Evolutionary conservation across 169 alveolate genomes (phyloP).

Genomic region (Hammondia hammondi): DNA sequence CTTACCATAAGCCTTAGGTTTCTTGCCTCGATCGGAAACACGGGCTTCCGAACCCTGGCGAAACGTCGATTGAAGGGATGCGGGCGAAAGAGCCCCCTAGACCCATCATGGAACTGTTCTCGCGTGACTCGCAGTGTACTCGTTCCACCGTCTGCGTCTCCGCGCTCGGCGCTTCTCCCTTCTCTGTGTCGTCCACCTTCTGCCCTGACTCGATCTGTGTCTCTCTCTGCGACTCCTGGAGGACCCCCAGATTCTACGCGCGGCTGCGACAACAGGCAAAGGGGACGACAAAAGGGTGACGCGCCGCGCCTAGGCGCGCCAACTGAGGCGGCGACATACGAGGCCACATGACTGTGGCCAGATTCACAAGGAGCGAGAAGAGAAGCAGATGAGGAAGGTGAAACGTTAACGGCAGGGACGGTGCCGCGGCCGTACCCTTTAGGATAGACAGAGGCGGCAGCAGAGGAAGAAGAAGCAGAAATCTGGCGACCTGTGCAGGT

Average conservation of each 20-base stretch:
- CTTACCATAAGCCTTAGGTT: conserved; percentile 78
- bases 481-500: too few species aligned
- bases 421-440: too few species aligned
- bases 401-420: too few species aligned
- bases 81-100: conserved; percentile 67
- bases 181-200: not conserved
- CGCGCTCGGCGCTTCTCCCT: too few species aligned
- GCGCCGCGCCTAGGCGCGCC: not conserved
- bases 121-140: not conserved
- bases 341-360: not conserved
- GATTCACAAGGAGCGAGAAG: not conserved
- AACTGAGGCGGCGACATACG: not conserved
- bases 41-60: conserved; percentile 81
- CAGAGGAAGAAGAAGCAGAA: too few species aligned
- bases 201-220: not conserved
- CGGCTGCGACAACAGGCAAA: not conserved
- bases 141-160: too few species aligned
- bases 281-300: not conserved
- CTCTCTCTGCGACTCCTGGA: not conserved
- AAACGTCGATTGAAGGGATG: conserved; percentile 86
- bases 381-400: not conserved
- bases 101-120: not conserved
- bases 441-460: too few species aligned
- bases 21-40: conserved; percentile 87
- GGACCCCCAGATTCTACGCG: not conserved